Evolutionary conservation across 176 grass and related monocot genomes (phyloP), one percentile per base, ranked within the genome.

Genomic region (Tillandsia leiboldiana): DNA sequence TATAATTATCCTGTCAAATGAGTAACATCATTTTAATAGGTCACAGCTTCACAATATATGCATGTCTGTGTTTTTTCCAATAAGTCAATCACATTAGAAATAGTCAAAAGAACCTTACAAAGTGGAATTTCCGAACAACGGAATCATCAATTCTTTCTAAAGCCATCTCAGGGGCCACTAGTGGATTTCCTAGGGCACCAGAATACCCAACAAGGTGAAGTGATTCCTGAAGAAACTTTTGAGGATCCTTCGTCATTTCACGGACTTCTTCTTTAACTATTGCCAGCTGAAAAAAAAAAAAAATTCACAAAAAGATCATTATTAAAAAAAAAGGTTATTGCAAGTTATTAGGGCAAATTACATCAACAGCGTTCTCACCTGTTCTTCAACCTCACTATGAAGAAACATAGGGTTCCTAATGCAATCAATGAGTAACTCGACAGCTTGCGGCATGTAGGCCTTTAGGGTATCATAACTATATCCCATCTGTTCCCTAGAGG

Each of bases 391-490:
- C 68, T 92, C 86, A 3, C 81, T 76, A 26, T 79, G 81, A 76
- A 81, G 70, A 76, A 97, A 92, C 26, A 87, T 26, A 51, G 93
- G 86, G 66, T 92, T 97, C 67, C 79, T 81, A 51, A 92, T 51
- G 23, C 74, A 79, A 64, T 97, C 86, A 4, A 97, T 54, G 72
- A 92, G 86, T 67, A 96, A 12, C 76, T 96, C 92, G 2, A 89
- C 50, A 11, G 81, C 83, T 29, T 79, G 75, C 0, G 83, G 86
- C 61, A 96, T 3, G 80, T 92, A 96, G 0, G 70, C 81, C 65
- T 92, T 97, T 20, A 97, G 83, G 15, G 83, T 87, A 24, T 97
- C 88, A 51, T 83, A 92, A 82, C 64, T 85, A 64, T 92, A 97
- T 1, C 83, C 89, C 89, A 81, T 92, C 63, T 87, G 89, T 73